These are phyloP conservation scores for Eutypella sp. DNA, from an alignment of 2,329 filamentous ascomycete genomes.

Conservation along the genomic window DNA sequence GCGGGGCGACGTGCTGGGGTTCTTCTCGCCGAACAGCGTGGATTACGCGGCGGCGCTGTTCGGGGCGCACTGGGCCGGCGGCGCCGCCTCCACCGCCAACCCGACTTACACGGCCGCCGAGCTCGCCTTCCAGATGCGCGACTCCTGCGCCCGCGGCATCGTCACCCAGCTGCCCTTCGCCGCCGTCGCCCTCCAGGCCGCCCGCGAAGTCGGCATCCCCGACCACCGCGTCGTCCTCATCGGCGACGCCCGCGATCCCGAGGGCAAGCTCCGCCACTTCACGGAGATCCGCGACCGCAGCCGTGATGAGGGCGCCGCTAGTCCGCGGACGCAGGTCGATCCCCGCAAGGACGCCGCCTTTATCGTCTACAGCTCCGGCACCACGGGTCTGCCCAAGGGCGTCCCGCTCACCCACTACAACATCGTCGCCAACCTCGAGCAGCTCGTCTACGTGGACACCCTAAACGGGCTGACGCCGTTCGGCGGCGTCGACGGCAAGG, in stretches of 20 bases:
- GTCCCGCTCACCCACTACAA: constrained; percentile 83
- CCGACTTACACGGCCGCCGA: constrained; percentile 82
- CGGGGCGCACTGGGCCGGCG: constrained; percentile 79
- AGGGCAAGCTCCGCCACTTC: constrained; percentile 64
- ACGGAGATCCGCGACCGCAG: constrained; percentile 60
- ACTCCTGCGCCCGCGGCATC: constrained; percentile 69
- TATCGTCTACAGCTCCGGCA: constrained; percentile 84
- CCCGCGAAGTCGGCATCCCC: constrained; percentile 63
- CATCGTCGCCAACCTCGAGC: constrained; percentile 68
- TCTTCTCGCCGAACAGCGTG: constrained; percentile 83
- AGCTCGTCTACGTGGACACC: constrained; percentile 49
- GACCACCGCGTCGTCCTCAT: constrained; percentile 70
- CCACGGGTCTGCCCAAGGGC: constrained; percentile 86
- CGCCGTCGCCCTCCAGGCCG: constrained; percentile 60
- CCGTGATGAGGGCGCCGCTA: constrained; percentile 45
- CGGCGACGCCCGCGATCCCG: constrained; percentile 61
- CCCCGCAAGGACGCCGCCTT: constrained; percentile 73
- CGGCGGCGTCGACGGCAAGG: constrained; percentile 54
- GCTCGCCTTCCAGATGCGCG: constrained; percentile 76
- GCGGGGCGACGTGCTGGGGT: constrained; percentile 75
- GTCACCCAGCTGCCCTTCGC: constrained; percentile 69
- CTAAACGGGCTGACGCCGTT: constrained; percentile 48
- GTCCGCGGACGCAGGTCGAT: constrained; percentile 52
- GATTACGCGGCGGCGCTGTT: constrained; percentile 75
- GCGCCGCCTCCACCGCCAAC: constrained; percentile 78